phyloP scores from a whole-genome alignment of 2,329 filamentous ascomycete genomes.

The Davidsoniella virescens region DNA sequence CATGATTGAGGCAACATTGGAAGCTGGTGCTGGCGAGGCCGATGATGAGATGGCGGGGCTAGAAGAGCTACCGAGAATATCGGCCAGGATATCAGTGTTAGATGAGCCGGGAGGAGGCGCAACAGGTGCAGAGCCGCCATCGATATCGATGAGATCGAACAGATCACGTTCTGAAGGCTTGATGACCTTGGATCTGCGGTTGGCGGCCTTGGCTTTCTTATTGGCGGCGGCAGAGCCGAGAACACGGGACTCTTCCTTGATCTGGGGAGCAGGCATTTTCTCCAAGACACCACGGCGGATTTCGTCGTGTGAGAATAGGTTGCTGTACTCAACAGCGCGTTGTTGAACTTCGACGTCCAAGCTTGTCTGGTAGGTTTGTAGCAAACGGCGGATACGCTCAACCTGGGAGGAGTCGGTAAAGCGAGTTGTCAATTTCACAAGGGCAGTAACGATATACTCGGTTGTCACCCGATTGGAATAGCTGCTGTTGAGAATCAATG shows the following conservation, averaged over 20 bases:
- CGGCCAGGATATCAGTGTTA: slow-evolving; percentile 75
- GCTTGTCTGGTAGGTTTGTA: slow-evolving; percentile 66
- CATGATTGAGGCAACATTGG: slow-evolving; percentile 63
- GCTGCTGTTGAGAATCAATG: slow-evolving; percentile 80
- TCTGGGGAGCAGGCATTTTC: slow-evolving; percentile 95
- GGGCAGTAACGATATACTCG: slow-evolving; percentile 87
- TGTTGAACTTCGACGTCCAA: slow-evolving; percentile 94
- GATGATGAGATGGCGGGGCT: slow-evolving; percentile 23
- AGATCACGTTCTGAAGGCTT: slow-evolving; percentile 86
- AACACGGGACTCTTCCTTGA: slow-evolving; percentile 85
- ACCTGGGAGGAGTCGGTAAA: slow-evolving; percentile 72
- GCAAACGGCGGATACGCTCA: slow-evolving; percentile 64
- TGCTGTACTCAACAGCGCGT: slow-evolving; percentile 84
- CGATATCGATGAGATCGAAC: slow-evolving; percentile 67
- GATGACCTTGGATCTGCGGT: slow-evolving; percentile 58
- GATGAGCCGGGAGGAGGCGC: slow-evolving; percentile 36
- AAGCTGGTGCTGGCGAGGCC: slow-evolving; percentile 33
- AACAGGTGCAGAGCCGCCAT: slow-evolving; percentile 25
- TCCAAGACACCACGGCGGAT: slow-evolving; percentile 82
- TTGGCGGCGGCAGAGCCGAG: slow-evolving; percentile 55
- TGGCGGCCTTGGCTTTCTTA: slow-evolving; percentile 51
- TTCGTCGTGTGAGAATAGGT: slow-evolving; percentile 80
- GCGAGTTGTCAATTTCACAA: slow-evolving; percentile 88
- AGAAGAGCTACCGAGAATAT: slow-evolving; percentile 70
- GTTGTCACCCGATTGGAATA: slow-evolving; percentile 83